A percentile compares a stretch with the other conserved stretches of the same genome.
Evolutionary conservation across 2,329 filamentous ascomycete species (phyloP).

Genomic region (Lecanosticta acicola): DNA sequence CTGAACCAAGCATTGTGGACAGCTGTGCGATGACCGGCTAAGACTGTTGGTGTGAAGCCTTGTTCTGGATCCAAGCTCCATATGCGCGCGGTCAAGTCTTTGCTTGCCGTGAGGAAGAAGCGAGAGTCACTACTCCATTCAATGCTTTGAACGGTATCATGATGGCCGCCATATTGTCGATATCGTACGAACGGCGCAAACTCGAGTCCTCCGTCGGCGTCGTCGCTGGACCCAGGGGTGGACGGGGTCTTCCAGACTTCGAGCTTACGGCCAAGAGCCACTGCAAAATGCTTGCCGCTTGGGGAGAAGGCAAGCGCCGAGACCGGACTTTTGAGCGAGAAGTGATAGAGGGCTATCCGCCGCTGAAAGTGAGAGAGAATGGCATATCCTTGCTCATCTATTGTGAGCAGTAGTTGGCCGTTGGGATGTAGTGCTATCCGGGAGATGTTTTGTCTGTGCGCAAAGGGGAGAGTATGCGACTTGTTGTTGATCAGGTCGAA

Average conservation of each 20-base stretch:
- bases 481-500: conserved; percentile 96
- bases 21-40: conserved; percentile 84
- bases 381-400: conserved; percentile 90
- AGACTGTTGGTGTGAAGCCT: conserved; percentile 79
- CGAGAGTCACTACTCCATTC: conserved; percentile 95
- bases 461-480: conserved; percentile 79
- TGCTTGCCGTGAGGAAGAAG: conserved; percentile 88
- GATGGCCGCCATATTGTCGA: conserved; percentile 79
- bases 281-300: conserved; percentile 84
- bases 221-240: conserved; percentile 54
- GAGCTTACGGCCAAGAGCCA: conserved; percentile 76
- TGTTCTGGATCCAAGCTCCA: conserved; percentile 89
- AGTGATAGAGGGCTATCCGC: conserved; percentile 83
- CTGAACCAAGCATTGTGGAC: conserved; percentile 97
- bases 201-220: conserved; percentile 76
- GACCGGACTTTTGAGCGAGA: conserved; percentile 82
- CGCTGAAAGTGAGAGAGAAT: conserved; percentile 88
- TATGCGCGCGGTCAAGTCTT: conserved; percentile 86
- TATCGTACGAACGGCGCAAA: conserved; percentile 93
- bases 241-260: conserved; percentile 96
- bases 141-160: conserved; percentile 77
- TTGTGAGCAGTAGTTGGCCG: conserved; percentile 84
- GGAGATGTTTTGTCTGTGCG: conserved; percentile 88
- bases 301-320: conserved; percentile 85
- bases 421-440: conserved; percentile 81